phyloP scores from a whole-genome alignment of 805 yeast species.

The Myxozyma nipponensis region DNA sequence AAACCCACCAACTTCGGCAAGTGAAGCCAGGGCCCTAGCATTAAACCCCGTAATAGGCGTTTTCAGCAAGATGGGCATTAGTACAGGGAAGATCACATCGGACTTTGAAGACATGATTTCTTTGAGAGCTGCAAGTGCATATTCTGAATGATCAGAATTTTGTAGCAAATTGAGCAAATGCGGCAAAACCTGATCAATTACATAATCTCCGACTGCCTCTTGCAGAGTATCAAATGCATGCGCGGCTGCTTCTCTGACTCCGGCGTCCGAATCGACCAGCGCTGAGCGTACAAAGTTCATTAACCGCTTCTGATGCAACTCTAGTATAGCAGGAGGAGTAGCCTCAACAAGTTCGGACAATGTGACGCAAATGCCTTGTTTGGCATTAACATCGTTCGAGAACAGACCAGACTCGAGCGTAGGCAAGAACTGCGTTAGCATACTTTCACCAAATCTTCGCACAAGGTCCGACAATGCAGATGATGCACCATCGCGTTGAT shows the following conservation, averaged over 20 bases:
- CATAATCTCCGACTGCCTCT: slow-evolving; percentile 72
- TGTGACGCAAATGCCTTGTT: slow-evolving; percentile 96
- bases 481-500: slow-evolving; percentile 83
- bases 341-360: slow-evolving; percentile 79
- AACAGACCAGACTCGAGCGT: slow-evolving; percentile 65
- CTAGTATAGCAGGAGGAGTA: slow-evolving; percentile 54
- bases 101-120: slow-evolving; percentile 90
- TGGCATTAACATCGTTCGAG: slow-evolving; percentile 68
- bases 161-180: slow-evolving; percentile 69
- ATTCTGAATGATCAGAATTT: slow-evolving; percentile 52
- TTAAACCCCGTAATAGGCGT: slow-evolving; percentile 80
- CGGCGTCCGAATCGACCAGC: slow-evolving; percentile 64
- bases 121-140: slow-evolving; percentile 81
- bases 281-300: slow-evolving; percentile 74
- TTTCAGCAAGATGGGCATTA: slow-evolving; percentile 76
- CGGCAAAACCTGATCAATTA: slow-evolving; percentile 86
- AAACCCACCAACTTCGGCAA: slow-evolving; percentile 86
- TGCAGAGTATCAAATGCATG: slow-evolving; percentile 85
- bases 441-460: slow-evolving; percentile 86
- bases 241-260: slow-evolving; percentile 89
- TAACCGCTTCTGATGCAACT: slow-evolving; percentile 61
- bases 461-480: slow-evolving; percentile 92
- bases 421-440: slow-evolving; percentile 79
- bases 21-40: slow-evolving; percentile 80
- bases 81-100: slow-evolving; percentile 87